These are phyloP conservation scores for Amphichorda felina DNA, from an alignment of 2,329 filamentous ascomycete genomes.

Conservation along the genomic window DNA sequence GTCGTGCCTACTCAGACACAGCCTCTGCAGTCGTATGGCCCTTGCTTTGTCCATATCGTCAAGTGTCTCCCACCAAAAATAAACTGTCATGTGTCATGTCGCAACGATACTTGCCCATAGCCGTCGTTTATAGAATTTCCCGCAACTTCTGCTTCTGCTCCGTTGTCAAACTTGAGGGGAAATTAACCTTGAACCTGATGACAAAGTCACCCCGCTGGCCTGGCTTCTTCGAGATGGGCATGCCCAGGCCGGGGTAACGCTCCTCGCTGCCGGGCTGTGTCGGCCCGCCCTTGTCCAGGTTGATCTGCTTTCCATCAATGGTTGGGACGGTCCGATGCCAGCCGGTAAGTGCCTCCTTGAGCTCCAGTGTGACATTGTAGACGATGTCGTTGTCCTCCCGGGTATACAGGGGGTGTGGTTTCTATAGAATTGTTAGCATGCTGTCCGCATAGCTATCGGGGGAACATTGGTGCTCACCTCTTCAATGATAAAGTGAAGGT, in stretches of 20 bases:
- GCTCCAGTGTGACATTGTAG: conserved; percentile 64
- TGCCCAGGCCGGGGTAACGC: conserved; percentile 73
- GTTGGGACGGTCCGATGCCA: conserved; percentile 89
- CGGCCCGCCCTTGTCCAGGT: conserved; percentile 67
- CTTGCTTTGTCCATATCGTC: no score
- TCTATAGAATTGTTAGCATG: conserved; percentile 47
- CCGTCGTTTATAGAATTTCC: conserved; percentile 68
- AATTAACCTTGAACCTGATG: conserved; percentile 84
- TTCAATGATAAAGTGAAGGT: conserved; percentile 87
- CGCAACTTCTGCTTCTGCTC: conserved; percentile 71
- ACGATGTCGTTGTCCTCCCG: conserved; percentile 83
- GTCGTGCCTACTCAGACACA: no score
- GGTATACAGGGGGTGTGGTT: conserved; percentile 72
- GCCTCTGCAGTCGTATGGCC: no score
- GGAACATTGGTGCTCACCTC: conserved; percentile 54
- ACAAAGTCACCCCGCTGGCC: conserved; percentile 77
- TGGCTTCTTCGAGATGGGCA: conserved; percentile 89
- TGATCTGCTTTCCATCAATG: conserved; percentile 82
- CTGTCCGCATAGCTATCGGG: no score
- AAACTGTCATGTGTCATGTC: no score
- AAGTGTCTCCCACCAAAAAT: no score
- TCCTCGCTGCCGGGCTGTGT: conserved; percentile 78
- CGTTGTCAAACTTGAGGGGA: conserved; percentile 65
- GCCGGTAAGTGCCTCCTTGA: conserved; percentile 90
- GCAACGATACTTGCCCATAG: no score